Evolutionary conservation across 2,329 filamentous ascomycete genomes (phyloP), one percentile per base, ranked within the genome.

Genomic region (Dichotomopilus funicola): DNA sequence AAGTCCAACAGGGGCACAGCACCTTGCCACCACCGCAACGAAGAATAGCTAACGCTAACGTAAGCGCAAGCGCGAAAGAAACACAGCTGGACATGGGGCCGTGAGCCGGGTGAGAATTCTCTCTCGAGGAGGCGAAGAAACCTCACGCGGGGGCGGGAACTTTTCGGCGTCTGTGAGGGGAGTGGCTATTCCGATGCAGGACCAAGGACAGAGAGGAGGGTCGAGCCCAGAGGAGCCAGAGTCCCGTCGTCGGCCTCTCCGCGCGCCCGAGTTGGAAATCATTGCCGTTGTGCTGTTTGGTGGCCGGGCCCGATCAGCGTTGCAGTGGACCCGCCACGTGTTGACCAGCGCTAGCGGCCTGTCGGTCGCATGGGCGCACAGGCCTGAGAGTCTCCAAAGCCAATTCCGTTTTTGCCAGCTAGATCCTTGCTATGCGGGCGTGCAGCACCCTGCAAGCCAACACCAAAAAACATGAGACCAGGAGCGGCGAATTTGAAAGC

Each of bases 1-100:
- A 64, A 61, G 61, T 58, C 54, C 56, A 56, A 57, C 54, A 57
- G 59, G 55, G 67, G 68, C 68, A 68, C 66, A 68, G 66, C 63
- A 62, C 40, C 40, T 13, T 11, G 6, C 40, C 13, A 5, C 10
- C 13, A n/a, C 40, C 13, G 40, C 13, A 42, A 42, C 6, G 19
- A 27, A 27, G 19, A 27, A 27, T 27, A 27, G 19, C 19, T 27
- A 27, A 27, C 19, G 19, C 19, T 27, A 27, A 27, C 19, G 19
- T 27, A 27, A 27, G 19, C 19, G 19, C 34, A 31, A 44, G 36
- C 38, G 9, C 35, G 13, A 27, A 44, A 19, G 49, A 51, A 7
- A 45, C 19, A 27, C 19, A 27, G 19, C 19, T 27, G 19, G 19
- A 27, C 19, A 27, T 27, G 19, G 19, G 19, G 19, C 19, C 19